phyloP scores from a whole-genome alignment of 352 stramenopile genomes.

The Phytopythium litorale region DNA sequence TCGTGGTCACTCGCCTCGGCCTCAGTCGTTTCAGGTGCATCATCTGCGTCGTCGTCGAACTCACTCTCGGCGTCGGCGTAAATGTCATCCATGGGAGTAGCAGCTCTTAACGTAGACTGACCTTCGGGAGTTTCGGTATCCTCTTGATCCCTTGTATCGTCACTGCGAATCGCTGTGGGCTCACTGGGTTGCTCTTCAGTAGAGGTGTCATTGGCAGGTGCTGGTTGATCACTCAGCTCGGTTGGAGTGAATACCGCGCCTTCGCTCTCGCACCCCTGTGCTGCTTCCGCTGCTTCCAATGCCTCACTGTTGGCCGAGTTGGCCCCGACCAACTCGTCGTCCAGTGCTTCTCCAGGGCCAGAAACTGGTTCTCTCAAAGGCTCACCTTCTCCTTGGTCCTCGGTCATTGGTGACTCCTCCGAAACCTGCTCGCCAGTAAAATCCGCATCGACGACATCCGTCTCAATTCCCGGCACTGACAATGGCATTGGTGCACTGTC shows the following conservation, averaged over 20 bases:
- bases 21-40: constrained; percentile 5
- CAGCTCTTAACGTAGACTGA: neutral
- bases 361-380: neutral
- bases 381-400: neutral
- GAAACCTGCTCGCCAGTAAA: neutral
- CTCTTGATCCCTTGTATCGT: neutral
- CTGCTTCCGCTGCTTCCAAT: neutral
- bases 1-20: neutral
- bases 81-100: constrained; percentile 15
- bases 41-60: constrained; percentile 43
- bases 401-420: neutral
- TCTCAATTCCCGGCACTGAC: neutral
- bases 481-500: no score
- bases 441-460: neutral
- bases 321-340: no score
- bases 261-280: neutral
- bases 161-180: neutral
- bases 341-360: neutral
- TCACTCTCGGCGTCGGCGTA: constrained; percentile 56
- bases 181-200: neutral
- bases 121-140: neutral
- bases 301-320: neutral
- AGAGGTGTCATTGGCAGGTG: neutral
- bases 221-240: neutral
- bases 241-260: no score